Conservation (phyloP, 495 filamentous ascomycete species). For the Endocarpon pusillum region DNA sequence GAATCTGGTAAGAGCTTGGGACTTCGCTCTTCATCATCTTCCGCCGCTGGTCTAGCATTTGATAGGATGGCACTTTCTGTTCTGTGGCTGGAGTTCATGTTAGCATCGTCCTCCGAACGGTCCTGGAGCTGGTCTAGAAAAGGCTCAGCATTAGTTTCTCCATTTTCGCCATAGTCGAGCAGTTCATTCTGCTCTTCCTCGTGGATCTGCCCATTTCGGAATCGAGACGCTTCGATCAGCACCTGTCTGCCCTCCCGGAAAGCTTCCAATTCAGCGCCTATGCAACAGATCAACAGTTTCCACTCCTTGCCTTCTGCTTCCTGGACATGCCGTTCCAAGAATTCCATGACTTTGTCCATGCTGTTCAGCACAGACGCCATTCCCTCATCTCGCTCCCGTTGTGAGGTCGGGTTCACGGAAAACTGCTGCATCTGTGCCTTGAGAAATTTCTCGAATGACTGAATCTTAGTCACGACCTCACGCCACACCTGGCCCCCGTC, state of each 20-base stretch:
- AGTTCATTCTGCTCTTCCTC: not conserved
- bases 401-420: conserved; percentile 7
- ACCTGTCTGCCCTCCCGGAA: conserved; percentile 52
- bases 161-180: not conserved
- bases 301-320: conserved; percentile 42
- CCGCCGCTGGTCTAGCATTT: too few relatives aligned
- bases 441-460: conserved; percentile 50
- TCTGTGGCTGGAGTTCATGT: too few relatives aligned
- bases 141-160: not conserved
- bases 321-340: conserved; percentile 22
- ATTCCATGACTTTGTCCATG: conserved; percentile 23
- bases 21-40: too few relatives aligned
- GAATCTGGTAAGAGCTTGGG: too few relatives aligned
- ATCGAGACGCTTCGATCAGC: conserved; percentile 27
- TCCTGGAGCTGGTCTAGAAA: not conserved
- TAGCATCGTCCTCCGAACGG: not conserved
- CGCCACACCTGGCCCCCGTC: conserved; percentile 74
- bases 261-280: conserved; percentile 79
- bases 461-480: conserved; percentile 42
- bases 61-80: too few relatives aligned
- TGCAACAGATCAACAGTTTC: conserved; percentile 76
- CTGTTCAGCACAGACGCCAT: conserved; percentile 25
- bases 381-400: conserved; percentile 12
- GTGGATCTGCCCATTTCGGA: not conserved
- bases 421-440: conserved; percentile 34